Percentiles rank a stretch among this genome's conserved stretches.
Conservation (phyloP, 1,284 basidiomycete genomes). For the Rugosomyces carneus region DNA sequence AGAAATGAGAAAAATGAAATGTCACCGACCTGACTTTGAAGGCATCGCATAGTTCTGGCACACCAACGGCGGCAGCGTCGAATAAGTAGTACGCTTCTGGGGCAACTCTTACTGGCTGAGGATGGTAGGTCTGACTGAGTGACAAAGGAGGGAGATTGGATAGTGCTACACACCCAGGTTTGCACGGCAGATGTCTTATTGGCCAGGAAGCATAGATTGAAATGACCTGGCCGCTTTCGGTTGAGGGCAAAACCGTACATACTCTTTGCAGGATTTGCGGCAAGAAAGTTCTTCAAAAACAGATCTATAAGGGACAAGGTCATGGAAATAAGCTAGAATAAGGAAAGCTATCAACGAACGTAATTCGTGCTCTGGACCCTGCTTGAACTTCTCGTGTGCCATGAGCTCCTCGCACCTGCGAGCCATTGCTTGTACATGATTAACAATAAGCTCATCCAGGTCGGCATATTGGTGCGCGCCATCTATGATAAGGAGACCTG, state of each 20-base stretch:
- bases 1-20: conserved; percentile 7
- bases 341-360: conserved; percentile 49
- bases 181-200: conserved; percentile 89
- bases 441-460: conserved; percentile 96
- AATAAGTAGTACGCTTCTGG: conserved; percentile 89
- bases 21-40: conserved; percentile 81
- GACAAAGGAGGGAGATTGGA: background rate
- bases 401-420: conserved; percentile 94
- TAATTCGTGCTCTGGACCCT: conserved; percentile 81
- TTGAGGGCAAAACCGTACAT: conserved; percentile 97
- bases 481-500: conserved; percentile 77
- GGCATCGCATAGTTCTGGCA: conserved; percentile 89
- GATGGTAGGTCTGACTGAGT: conserved; percentile 7
- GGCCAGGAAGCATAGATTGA: conserved; percentile 90
- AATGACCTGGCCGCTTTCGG: conserved; percentile 85
- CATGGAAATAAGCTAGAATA: background rate
- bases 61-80: conserved; percentile 82
- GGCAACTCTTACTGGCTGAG: conserved; percentile 80
- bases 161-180: conserved; percentile 65
- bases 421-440: conserved; percentile 93
- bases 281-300: conserved; percentile 86
- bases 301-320: conserved; percentile 47
- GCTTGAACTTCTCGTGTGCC: conserved; percentile 95
- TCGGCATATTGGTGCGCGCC: conserved; percentile 85
- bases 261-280: conserved; percentile 90